phyloP scores from a whole-genome alignment of 2,329 filamentous ascomycete species.

The Paecilomyces formosus region DNA sequence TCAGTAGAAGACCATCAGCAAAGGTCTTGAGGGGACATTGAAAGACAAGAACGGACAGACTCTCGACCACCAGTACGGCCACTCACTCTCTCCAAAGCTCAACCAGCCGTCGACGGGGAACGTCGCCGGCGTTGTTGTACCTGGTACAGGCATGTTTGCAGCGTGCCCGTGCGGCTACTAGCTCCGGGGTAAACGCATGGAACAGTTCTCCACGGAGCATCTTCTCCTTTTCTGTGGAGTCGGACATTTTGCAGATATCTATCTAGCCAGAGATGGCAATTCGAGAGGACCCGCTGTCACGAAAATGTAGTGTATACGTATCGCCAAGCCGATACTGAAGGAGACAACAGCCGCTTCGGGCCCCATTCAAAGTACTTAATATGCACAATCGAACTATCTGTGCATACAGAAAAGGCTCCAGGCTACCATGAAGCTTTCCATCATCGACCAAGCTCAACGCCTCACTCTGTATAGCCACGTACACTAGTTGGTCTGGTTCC shows the following conservation, averaged over 20 bases:
- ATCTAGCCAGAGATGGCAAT: background rate
- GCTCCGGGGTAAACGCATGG: slow-evolving; percentile 62
- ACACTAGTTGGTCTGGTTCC: background rate
- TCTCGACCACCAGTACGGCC: background rate
- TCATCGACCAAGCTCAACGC: background rate
- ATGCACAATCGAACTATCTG: slow-evolving; percentile 1
- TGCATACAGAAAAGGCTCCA: background rate
- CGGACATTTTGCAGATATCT: slow-evolving; percentile 7
- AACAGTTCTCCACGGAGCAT: slow-evolving; percentile 67
- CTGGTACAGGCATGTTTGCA: slow-evolving; percentile 54
- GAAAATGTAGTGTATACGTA: too few species aligned
- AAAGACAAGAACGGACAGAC: background rate
- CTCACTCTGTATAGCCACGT: background rate
- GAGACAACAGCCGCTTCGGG: background rate
- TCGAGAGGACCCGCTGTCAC: too few species aligned
- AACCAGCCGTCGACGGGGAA: slow-evolving; percentile 54
- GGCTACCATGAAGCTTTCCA: background rate
- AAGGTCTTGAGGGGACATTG: too few species aligned
- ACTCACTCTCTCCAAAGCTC: slow-evolving; percentile 67
- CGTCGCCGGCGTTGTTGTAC: slow-evolving; percentile 58
- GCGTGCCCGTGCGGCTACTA: slow-evolving; percentile 55
- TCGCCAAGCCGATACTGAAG: background rate
- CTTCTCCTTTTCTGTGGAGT: slow-evolving; percentile 24
- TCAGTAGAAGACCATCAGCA: background rate
- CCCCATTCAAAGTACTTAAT: background rate